Evolutionary conservation across 495 filamentous ascomycete species (phyloP).

Genomic region (Rhypophila decipiens): DNA sequence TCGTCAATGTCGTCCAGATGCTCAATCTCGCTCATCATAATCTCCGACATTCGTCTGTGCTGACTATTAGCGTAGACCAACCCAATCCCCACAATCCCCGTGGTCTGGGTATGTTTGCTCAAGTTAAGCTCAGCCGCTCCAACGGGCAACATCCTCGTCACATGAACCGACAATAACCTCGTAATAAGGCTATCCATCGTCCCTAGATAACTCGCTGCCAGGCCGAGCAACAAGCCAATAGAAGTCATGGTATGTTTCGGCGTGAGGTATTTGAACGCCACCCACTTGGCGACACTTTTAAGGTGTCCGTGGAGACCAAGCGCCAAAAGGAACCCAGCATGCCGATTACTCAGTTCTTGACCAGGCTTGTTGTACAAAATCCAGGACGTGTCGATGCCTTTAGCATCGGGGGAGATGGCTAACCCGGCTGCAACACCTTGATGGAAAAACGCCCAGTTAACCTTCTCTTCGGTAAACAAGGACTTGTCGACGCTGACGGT

Average conservation of each 20-base stretch:
- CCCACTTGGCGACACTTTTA: constrained; percentile 90
- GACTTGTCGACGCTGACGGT: constrained; percentile 81
- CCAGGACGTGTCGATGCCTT: constrained; percentile 96
- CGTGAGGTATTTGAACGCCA: constrained; percentile 96
- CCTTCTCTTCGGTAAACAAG: constrained; percentile 86
- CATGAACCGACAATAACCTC: constrained; percentile 92
- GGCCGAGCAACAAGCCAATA: constrained; percentile 83
- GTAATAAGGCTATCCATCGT: constrained; percentile 96
- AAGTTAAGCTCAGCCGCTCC: constrained; percentile 92
- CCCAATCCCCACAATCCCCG: constrained; percentile 95
- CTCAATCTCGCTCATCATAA: constrained; percentile 97
- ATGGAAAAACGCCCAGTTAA: constrained; percentile 97
- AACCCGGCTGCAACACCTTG: constrained; percentile 86
- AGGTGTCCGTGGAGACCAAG: constrained; percentile 95
- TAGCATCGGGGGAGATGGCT: constrained; percentile 81
- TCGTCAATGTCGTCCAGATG: constrained; percentile 63
- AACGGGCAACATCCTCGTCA: constrained; percentile 84
- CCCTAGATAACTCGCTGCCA: constrained; percentile 88
- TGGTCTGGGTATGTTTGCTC: constrained; percentile 89
- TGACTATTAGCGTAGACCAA: constrained; percentile 92
- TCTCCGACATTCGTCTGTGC: constrained; percentile 96
- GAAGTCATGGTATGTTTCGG: constrained; percentile 99
- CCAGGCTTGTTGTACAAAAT: constrained; percentile 93
- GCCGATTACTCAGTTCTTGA: constrained; percentile 80
- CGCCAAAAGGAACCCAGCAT: constrained; percentile 88